Conservation (phyloP, 2,329 filamentous ascomycete genomes). For the Paecilomyces formosus region DNA sequence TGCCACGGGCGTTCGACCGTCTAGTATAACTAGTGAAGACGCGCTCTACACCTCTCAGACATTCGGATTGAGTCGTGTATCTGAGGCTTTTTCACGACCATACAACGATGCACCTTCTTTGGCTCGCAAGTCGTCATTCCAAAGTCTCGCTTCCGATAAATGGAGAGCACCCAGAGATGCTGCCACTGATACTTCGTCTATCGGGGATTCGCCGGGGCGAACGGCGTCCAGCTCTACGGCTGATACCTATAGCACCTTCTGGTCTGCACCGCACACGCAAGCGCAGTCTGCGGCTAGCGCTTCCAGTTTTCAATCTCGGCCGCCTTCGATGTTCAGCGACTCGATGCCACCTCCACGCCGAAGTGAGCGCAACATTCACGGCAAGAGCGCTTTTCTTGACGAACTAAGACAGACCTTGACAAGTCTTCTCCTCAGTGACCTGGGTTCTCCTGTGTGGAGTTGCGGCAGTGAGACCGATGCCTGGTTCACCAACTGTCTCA, state of each 20-base stretch:
- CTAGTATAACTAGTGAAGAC: constrained; percentile 40
- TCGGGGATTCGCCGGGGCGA: constrained; percentile 53
- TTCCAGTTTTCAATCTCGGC: constrained; percentile 48
- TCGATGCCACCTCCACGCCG: constrained; percentile 22
- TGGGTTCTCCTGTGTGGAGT: constrained; percentile 79
- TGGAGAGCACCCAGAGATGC: constrained; percentile 52
- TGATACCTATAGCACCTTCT: constrained; percentile 74
- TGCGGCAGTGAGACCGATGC: constrained; percentile 85
- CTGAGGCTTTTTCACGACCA: constrained; percentile 22
- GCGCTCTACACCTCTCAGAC: constrained; percentile 20
- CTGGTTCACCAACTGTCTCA: constrained; percentile 60
- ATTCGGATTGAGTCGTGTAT: constrained; percentile 18
- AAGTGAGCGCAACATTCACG: constrained; percentile 44
- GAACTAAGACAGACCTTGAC: constrained; percentile 73
- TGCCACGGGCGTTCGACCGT: constrained; percentile 38
- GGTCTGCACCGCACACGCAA: constrained; percentile 74
- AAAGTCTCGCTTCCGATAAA: constrained; percentile 63
- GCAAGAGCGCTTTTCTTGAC: constrained; percentile 70
- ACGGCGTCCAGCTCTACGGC: constrained; percentile 64
- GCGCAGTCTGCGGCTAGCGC: constrained; percentile 56
- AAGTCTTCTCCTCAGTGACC: constrained; percentile 78
- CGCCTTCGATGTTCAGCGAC: constrained; percentile 35
- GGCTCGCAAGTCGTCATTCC: constrained; percentile 56
- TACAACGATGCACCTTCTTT: constrained; percentile 29
- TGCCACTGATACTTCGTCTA: constrained; percentile 53